Percentiles rank a stretch among this genome's conserved stretches.
phyloP scores from a whole-genome alignment of 208 protist species.

The Novymonas esmeraldas region DNA sequence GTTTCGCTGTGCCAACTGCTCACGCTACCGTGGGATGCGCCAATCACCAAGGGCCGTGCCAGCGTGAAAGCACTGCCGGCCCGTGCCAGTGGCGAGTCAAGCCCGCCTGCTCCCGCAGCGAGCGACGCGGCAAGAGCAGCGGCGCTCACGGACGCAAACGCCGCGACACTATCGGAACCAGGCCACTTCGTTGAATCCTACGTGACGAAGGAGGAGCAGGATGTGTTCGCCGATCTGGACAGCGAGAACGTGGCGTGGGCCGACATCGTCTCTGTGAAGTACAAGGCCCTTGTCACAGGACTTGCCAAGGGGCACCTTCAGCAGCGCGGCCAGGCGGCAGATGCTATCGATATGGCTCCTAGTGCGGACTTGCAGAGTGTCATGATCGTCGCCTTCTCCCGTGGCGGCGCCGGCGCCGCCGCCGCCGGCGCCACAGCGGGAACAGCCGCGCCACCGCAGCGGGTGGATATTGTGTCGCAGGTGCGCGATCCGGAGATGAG shows the following conservation, averaged over 20 bases:
- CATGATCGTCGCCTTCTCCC: slow-evolving; percentile 30
- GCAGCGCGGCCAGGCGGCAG: slow-evolving; percentile 15
- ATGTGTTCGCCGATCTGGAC: slow-evolving; percentile 52
- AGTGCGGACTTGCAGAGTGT: slow-evolving; percentile 48
- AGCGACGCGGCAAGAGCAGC: not conserved
- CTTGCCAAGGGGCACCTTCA: slow-evolving; percentile 21
- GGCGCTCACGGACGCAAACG: not conserved
- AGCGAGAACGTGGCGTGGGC: slow-evolving; percentile 48
- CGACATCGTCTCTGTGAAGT: slow-evolving; percentile 57
- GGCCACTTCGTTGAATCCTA: slow-evolving; percentile 15
- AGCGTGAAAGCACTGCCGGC: not conserved
- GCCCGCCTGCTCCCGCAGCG: not conserved
- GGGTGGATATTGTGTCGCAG: slow-evolving; percentile 26
- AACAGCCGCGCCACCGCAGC: slow-evolving; percentile 3
- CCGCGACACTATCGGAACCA: not conserved
- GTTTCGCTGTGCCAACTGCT: slow-evolving; percentile 66
- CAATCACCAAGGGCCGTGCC: slow-evolving; percentile 23
- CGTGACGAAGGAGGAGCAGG: slow-evolving; percentile 36
- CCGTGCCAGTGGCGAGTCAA: slow-evolving; percentile 1
- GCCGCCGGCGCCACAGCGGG: not conserved
- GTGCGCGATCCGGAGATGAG: slow-evolving; percentile 38
- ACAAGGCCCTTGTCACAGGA: slow-evolving; percentile 43
- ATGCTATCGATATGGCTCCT: slow-evolving; percentile 35
- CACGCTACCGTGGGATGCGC: slow-evolving; percentile 68
- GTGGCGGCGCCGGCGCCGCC: slow-evolving; percentile 18